Evolutionary conservation across 768 basidiomycete genomes (phyloP).

Genomic region (Holtermanniella nyarrowii): DNA sequence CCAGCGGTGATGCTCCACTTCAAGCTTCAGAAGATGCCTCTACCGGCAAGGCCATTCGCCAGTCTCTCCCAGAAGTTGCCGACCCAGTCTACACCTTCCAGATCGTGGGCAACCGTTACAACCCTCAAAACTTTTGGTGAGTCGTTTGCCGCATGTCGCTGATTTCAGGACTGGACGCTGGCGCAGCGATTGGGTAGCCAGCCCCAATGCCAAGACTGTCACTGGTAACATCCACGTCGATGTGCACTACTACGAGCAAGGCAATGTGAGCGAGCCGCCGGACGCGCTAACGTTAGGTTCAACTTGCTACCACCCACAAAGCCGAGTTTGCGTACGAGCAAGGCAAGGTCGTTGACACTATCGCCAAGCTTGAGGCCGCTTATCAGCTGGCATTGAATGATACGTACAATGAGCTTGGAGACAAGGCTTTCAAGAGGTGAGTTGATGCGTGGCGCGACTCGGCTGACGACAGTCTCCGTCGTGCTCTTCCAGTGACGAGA

Average conservation of each 20-base stretch:
- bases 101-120: conserved; percentile 93
- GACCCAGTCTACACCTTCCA: conserved; percentile 49
- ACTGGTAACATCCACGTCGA: conserved; percentile 67
- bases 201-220: conserved; percentile 55
- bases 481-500: conserved; percentile 82
- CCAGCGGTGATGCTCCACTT: not conserved
- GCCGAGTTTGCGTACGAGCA: conserved; percentile 47
- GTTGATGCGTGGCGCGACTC: conserved; percentile 10
- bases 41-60: not conserved
- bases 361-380: conserved; percentile 62
- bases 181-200: conserved; percentile 75
- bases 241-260: conserved; percentile 96
- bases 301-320: conserved; percentile 67
- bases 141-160: conserved; percentile 7
- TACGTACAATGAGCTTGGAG: conserved; percentile 77
- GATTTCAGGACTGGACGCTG: conserved; percentile 77
- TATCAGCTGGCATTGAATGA: conserved; percentile 72
- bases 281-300: conserved; percentile 52
- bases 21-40: not conserved
- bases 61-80: conserved; percentile 5
- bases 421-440: conserved; percentile 75
- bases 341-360: conserved; percentile 46
- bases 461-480: conserved; percentile 50
- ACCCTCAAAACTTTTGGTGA: conserved; percentile 84
- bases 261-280: conserved; percentile 57